Conservation (phyloP, 768 basidiomycete species). For the Leccinum arenicola region DNA sequence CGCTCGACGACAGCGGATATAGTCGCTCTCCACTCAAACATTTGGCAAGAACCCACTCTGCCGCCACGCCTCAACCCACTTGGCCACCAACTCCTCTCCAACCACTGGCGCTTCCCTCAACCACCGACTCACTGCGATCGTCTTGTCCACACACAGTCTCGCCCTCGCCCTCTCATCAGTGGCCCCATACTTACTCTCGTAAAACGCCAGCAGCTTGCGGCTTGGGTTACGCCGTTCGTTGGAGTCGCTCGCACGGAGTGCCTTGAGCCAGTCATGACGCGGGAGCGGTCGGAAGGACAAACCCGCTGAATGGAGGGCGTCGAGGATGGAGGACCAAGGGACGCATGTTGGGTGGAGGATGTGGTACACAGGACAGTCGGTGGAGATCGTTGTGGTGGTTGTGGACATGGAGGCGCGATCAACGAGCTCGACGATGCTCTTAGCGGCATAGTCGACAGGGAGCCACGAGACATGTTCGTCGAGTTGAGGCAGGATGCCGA, state of each 20-base stretch:
- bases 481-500: constrained; percentile 33
- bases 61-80: too few species aligned
- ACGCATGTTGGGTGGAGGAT: background rate
- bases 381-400: background rate
- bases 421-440: constrained; percentile 42
- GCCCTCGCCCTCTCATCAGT: constrained; percentile 6
- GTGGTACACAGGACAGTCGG: background rate
- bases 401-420: constrained; percentile 16
- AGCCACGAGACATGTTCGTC: constrained; percentile 44
- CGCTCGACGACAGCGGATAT: too few species aligned
- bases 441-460: constrained; percentile 50
- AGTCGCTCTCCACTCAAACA: too few species aligned
- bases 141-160: constrained; percentile 9
- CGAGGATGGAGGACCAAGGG: constrained; percentile 40
- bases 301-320: constrained; percentile 35
- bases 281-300: constrained; percentile 27
- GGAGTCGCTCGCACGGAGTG: constrained; percentile 20
- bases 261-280: constrained; percentile 23
- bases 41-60: too few species aligned
- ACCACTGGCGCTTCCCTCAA: constrained; percentile 11
- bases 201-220: constrained; percentile 25
- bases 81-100: too few species aligned
- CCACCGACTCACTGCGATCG: constrained; percentile 15
- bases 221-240: constrained; percentile 24
- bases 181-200: constrained; percentile 25